phyloP scores from a whole-genome alignment of 1,284 basidiomycete genomes.

The Gymnopus androsaceus region DNA sequence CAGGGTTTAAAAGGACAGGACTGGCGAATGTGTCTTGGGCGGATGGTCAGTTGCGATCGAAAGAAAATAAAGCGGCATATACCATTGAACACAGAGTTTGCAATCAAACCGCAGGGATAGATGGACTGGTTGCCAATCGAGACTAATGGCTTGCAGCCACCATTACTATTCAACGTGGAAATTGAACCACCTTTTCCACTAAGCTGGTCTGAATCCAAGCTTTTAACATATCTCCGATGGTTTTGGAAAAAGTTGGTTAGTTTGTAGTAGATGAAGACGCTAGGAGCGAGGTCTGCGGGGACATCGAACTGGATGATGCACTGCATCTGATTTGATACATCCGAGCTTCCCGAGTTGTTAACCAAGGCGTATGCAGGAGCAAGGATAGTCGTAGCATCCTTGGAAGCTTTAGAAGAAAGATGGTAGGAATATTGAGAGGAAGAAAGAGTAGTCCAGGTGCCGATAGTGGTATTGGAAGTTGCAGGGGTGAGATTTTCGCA shows the following conservation, averaged over 20 bases:
- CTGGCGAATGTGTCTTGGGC: slow-evolving; percentile 75
- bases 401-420: slow-evolving; percentile 59
- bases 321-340: slow-evolving; percentile 50
- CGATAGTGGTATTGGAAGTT: slow-evolving; percentile 34
- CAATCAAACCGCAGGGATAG: slow-evolving; percentile 97
- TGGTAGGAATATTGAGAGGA: slow-evolving; percentile 72
- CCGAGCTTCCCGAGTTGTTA: slow-evolving; percentile 47
- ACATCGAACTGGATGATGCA: slow-evolving; percentile 84
- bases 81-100: slow-evolving; percentile 99
- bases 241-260: slow-evolving; percentile 98
- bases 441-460: slow-evolving; percentile 57
- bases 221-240: slow-evolving; percentile 96
- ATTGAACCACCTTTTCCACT: slow-evolving; percentile 68
- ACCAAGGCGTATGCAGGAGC: slow-evolving; percentile 73
- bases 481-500: slow-evolving; percentile 75
- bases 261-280: slow-evolving; percentile 96
- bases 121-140: slow-evolving; percentile 56
- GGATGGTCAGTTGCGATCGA: slow-evolving; percentile 11
- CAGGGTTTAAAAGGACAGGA: slow-evolving; percentile 59
- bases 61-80: slow-evolving; percentile 23
- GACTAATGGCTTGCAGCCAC: slow-evolving; percentile 91
- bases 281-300: slow-evolving; percentile 73
- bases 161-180: slow-evolving; percentile 58
- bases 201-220: slow-evolving; percentile 84
- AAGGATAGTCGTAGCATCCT: slow-evolving; percentile 38